Conservation (phyloP, 345 rosid genomes). For the Ceriops tagal region DNA sequence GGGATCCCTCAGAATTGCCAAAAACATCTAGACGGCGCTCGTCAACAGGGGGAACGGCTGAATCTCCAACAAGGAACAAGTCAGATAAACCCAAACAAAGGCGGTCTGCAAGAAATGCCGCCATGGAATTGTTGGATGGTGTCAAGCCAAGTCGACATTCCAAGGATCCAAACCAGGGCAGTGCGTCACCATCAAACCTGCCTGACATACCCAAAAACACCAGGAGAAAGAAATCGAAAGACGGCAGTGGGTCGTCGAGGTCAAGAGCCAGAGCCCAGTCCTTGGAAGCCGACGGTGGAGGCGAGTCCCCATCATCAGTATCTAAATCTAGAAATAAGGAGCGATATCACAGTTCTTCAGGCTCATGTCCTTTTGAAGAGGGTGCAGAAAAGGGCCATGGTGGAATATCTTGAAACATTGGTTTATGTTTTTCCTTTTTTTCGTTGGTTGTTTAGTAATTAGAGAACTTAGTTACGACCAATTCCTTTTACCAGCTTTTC, state of each 20-base stretch:
- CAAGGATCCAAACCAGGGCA: constrained; percentile 22
- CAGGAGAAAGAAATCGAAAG: constrained; percentile 44
- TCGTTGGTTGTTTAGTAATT: constrained; percentile 8
- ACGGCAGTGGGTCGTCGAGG: constrained; percentile 18
- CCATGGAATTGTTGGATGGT: constrained; percentile 7
- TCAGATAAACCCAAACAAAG: constrained; percentile 49
- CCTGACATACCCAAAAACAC: constrained; percentile 32
- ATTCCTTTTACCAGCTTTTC: not conserved
- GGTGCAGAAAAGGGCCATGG: constrained; percentile 11
- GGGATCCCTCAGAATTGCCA: constrained; percentile 32
- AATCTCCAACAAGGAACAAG: constrained; percentile 39
- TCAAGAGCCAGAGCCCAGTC: constrained; percentile 32
- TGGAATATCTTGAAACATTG: constrained; percentile 18
- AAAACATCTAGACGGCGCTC: constrained; percentile 43
- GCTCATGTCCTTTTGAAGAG: constrained; percentile 18
- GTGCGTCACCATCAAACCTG: constrained; percentile 23
- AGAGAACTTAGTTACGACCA: constrained; percentile 24
- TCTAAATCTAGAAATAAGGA: constrained; percentile 20
- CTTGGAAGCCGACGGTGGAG: constrained; percentile 25
- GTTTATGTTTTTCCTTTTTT: not conserved
- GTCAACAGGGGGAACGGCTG: constrained; percentile 18
- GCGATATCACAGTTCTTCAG: constrained; percentile 5
- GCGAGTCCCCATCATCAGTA: constrained; percentile 36
- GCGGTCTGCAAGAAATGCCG: constrained; percentile 34
- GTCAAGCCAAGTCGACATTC: constrained; percentile 3